These are phyloP conservation scores for Agrocybe pediades DNA, from an alignment of 768 basidiomycete species.

Conservation along the genomic window DNA sequence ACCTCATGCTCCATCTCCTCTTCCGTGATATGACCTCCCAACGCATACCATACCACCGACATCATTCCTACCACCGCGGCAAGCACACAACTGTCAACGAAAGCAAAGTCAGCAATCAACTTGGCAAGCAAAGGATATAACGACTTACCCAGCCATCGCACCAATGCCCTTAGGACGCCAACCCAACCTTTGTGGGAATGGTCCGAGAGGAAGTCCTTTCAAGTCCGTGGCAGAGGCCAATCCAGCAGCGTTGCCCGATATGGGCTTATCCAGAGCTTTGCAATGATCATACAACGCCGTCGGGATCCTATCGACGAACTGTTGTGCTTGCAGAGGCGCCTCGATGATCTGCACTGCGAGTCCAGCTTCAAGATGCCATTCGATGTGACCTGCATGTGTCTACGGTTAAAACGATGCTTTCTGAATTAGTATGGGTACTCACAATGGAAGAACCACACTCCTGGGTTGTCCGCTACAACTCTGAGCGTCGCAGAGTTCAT, in stretches of 20 bases:
- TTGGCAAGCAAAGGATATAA: background rate
- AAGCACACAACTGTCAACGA: slow-evolving; percentile 64
- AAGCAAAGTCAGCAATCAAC: slow-evolving; percentile 13
- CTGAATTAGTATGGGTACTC: slow-evolving; percentile 31
- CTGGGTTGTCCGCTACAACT: slow-evolving; percentile 89
- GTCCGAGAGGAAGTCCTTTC: slow-evolving; percentile 62
- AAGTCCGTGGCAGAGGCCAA: slow-evolving; percentile 70
- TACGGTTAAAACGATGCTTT: too few relatives aligned
- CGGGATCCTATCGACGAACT: slow-evolving; percentile 52
- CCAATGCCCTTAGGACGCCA: slow-evolving; percentile 75
- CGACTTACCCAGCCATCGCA: slow-evolving; percentile 69
- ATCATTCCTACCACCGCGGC: slow-evolving; percentile 83
- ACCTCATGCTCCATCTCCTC: slow-evolving; percentile 81
- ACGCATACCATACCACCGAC: slow-evolving; percentile 84
- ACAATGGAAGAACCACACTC: slow-evolving; percentile 88
- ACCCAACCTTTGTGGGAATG: slow-evolving; percentile 71
- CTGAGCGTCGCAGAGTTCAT: slow-evolving; percentile 72
- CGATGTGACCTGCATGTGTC: slow-evolving; percentile 74
- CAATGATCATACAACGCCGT: slow-evolving; percentile 74
- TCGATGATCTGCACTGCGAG: slow-evolving; percentile 86
- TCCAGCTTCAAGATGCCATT: slow-evolving; percentile 85
- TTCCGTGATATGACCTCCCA: slow-evolving; percentile 73
- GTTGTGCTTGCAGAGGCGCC: slow-evolving; percentile 73
- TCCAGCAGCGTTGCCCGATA: slow-evolving; percentile 88
- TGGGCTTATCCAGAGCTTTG: slow-evolving; percentile 52